A percentile compares a stretch with the other conserved stretches of the same genome.
Conservation (phyloP, 139 green algal genomes). For the Chlorokybus atmophyticus region DNA sequence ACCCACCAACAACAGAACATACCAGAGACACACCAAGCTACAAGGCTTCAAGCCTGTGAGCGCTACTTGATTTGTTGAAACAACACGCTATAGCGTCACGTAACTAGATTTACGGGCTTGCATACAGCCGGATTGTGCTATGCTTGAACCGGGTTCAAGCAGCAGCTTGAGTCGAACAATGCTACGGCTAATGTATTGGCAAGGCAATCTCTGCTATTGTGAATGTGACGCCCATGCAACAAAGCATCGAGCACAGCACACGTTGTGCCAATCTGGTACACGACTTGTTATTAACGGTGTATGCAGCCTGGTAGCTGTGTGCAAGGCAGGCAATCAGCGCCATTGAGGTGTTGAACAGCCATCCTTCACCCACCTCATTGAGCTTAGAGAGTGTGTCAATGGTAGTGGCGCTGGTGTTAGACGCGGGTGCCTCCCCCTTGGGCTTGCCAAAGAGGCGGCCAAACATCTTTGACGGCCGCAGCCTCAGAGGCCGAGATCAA, state of each 20-base stretch:
- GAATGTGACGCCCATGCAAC: too few species aligned
- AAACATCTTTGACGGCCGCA: slow-evolving; percentile 25
- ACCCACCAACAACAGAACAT: not conserved
- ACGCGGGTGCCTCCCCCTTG: slow-evolving; percentile 9
- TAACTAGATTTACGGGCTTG: not conserved
- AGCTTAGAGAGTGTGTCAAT: slow-evolving; percentile 14
- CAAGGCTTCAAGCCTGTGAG: not conserved
- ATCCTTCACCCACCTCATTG: slow-evolving; percentile 7
- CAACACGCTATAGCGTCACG: not conserved
- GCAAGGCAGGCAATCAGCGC: not conserved
- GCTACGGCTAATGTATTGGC: too few species aligned
- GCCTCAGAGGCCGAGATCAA: too few species aligned
- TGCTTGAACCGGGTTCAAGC: not conserved
- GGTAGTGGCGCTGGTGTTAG: too few species aligned
- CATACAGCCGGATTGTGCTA: not conserved
- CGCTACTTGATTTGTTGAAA: not conserved
- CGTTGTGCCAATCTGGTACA: not conserved
- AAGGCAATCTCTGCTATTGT: too few species aligned
- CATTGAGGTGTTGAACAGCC: not conserved
- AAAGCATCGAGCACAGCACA: slow-evolving; percentile 3
- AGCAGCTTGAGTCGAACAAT: too few species aligned
- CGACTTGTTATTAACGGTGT: not conserved
- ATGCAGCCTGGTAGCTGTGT: not conserved
- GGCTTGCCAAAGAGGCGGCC: slow-evolving; percentile 22
- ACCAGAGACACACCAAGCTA: not conserved